Base-by-base conservation (phyloP, 1,139 yeast species). In the Eremothecium coryli region DNA sequence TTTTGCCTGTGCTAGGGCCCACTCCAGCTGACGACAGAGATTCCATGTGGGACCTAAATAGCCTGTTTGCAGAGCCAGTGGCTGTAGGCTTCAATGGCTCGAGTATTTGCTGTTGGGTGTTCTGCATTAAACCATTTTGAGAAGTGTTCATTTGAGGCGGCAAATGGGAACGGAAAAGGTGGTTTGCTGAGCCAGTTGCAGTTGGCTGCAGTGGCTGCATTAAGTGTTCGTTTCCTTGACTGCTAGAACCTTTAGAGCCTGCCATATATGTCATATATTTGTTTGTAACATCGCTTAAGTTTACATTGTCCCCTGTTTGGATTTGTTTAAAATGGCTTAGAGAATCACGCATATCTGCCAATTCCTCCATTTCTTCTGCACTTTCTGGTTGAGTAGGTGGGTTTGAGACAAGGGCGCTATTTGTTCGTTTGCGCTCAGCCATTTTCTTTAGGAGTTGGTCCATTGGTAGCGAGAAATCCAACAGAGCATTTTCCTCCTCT, bases 391-490 rank as follows among this genome's bases (percentile, higher is more conserved):
- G 55, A 26, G 46, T 48, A 2, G 58, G 52, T 23, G 50, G 37
- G 13, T 40, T 39, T 4, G 56, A 50, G 10, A 55, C 54, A 17
- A 55, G 33, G 2, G 56, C 53, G 11, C 45, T 38, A 34, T 46
- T 49, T 16, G 35, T 50, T 44, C 42, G 45, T 44, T 44, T 53
- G 28, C 46, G 48, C 47, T 41, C 57, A 42, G 61, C 61, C 46
- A 77, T 56, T 36, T 63, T 64, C 36, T 64, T 63, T 32, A 81
- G 49, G 26, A 80, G 55, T 51, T 80, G 82, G 47, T 77, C 82
- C 90, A 81, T 80, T 2, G 88, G 85, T 20, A 81, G 59, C 2
- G 81, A 68, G 36, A 70, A 65, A 51, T 80, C 90, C 18, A 77
- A 2, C 16, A 37, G 41, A 13, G 30, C 11, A 4, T 28, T 38